Evolutionary conservation across 345 rosid species (phyloP), one percentile per base, ranked within the genome.

Genomic region (Trapa incisa): DNA sequence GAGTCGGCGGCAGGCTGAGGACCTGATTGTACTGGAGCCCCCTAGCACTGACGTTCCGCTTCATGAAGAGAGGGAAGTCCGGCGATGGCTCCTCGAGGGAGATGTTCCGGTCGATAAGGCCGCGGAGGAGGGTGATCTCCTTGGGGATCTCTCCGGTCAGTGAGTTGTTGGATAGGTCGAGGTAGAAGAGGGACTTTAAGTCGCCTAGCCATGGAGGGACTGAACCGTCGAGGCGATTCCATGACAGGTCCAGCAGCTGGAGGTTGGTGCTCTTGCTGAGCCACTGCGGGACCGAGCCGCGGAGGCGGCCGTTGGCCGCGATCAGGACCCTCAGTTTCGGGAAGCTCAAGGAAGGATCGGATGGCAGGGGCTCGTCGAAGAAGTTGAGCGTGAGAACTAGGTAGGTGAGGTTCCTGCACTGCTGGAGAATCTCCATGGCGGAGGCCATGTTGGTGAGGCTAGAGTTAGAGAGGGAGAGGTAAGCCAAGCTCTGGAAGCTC

Each of bases 231-330:
- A 88, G 83, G 6, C 66, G 75, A 77, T 88, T 91, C 97, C 96
- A 88, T 9, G 97, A 91, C 65, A 91, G 80, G 84, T 91, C 97
- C 76, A 91, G 65, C 74, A 91, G 41, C 81, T 88, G 88, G 82
- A 91, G 81, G 12, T 82, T 77, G 14, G 45, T 38, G 68, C 87
- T 78, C 17, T 50, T 61, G n/a, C 66, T 77, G 76, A 91, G 78
- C 97, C 97, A 91, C 0, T 57, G 73, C 1, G 97, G 93, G 37
- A 91, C 62, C 1, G 80, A 74, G 57, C 97, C 97, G 12, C 43
- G 73, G 67, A 88, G 96, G 67, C 64, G 68, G 45, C 96, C 87
- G 61, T 64, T 78, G 12, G 96, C 93, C 22, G 89, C 73, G 15
- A 85, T 87, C 6, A 91, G 80, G 35, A 80, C 89, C 74, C 76